These are phyloP conservation scores for Leccinum variicolor DNA, from an alignment of 768 basidiomycete genomes.

Conservation along the genomic window DNA sequence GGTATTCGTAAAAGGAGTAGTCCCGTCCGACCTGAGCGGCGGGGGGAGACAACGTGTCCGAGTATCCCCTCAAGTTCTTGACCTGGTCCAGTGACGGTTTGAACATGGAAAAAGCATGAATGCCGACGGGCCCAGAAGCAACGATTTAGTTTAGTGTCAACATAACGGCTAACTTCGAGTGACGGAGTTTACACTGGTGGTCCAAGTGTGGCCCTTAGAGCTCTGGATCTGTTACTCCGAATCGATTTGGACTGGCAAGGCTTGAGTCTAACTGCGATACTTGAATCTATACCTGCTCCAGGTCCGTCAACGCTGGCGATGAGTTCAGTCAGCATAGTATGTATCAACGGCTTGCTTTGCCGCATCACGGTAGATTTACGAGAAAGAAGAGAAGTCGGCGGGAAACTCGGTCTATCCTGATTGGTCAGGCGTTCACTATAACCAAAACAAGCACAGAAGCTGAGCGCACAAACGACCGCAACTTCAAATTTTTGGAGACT, in stretches of 20 bases:
- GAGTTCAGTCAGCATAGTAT: not conserved
- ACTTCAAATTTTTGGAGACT: too few species aligned
- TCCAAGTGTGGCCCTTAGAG: not conserved
- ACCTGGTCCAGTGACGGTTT: not conserved
- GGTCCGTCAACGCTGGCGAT: not conserved
- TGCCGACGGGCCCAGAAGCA: not conserved
- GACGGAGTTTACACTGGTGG: not conserved
- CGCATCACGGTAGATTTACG: too few species aligned
- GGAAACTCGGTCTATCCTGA: too few species aligned
- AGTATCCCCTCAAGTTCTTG: not conserved
- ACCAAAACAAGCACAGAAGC: too few species aligned
- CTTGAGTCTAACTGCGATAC: not conserved
- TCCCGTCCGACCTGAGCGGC: not conserved
- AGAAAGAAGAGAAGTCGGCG: too few species aligned
- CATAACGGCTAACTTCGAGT: not conserved
- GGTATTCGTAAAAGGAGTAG: slow-evolving; percentile 16
- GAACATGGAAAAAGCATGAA: not conserved
- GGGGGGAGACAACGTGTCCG: not conserved
- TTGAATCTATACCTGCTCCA: not conserved
- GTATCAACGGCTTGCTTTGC: too few species aligned
- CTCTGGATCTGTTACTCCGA: not conserved
- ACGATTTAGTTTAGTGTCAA: not conserved
- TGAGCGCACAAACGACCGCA: too few species aligned
- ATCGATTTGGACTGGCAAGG: not conserved
- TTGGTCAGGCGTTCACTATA: too few species aligned